Percentiles rank a stretch among this genome's conserved stretches.
Conservation (phyloP, 1,284 basidiomycete species). For the Microbotryomycetes sp. region DNA sequence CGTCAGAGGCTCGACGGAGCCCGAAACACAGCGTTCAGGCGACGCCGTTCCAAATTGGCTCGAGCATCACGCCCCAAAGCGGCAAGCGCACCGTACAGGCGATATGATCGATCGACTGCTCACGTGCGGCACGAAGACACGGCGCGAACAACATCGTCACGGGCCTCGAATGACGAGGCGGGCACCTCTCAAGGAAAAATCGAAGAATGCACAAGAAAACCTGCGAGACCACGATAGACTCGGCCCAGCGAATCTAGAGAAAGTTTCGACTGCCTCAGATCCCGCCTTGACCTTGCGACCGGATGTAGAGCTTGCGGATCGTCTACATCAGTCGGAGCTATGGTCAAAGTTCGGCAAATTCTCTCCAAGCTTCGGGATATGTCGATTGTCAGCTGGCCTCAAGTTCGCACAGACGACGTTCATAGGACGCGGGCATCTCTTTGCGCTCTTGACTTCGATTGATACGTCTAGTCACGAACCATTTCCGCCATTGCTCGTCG, state of each 20-base stretch:
- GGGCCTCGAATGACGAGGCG: not conserved
- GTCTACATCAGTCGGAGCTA: slow-evolving; percentile 1
- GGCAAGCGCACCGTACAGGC: not conserved
- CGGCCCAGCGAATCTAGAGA: not conserved
- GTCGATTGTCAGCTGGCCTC: slow-evolving; percentile 49
- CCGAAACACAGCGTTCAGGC: slow-evolving; percentile 4
- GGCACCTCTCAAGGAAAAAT: not conserved
- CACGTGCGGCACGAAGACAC: slow-evolving; percentile 9
- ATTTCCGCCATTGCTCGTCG: slow-evolving; percentile 47
- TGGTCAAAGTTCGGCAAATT: slow-evolving; percentile 36
- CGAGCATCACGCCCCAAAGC: slow-evolving; percentile 17
- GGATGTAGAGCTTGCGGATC: not conserved
- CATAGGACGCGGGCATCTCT: slow-evolving; percentile 52
- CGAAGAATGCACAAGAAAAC: not conserved
- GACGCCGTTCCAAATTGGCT: slow-evolving; percentile 28
- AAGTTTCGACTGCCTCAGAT: not conserved
- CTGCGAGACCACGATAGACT: not conserved
- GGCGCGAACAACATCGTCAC: not conserved
- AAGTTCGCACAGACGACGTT: slow-evolving; percentile 50
- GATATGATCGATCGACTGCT: slow-evolving; percentile 32
- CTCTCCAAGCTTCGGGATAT: slow-evolving; percentile 49
- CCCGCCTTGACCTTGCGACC: too few relatives aligned
- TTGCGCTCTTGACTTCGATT: slow-evolving; percentile 41
- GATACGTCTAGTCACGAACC: too few relatives aligned
- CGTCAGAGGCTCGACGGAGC: slow-evolving; percentile 3